These are phyloP conservation scores for Aspergillus conjunctus DNA, from an alignment of 495 filamentous ascomycete species.

Conservation along the genomic window DNA sequence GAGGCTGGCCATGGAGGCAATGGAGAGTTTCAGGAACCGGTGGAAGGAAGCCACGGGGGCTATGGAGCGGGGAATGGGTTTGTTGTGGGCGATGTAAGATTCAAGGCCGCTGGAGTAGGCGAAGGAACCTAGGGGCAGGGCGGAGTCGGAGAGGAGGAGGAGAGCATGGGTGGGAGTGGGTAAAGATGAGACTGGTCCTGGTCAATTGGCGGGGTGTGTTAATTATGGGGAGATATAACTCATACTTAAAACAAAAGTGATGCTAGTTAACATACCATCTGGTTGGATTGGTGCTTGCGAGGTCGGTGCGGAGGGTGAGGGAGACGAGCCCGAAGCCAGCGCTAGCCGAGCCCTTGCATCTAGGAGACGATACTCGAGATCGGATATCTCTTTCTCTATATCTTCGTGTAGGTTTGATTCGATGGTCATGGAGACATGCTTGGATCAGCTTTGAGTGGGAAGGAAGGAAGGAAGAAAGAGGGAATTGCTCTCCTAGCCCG, in stretches of 20 bases:
- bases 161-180: conserved; percentile 65
- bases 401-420: conserved; percentile 26
- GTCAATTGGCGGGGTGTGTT: background rate
- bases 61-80: conserved; percentile 40
- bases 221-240: background rate
- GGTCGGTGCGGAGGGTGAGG: too few species aligned
- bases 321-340: conserved; percentile 7
- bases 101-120: conserved; percentile 94
- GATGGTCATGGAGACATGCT: conserved; percentile 24
- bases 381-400: conserved; percentile 54
- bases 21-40: conserved; percentile 75
- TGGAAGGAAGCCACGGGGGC: conserved; percentile 56
- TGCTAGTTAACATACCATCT: conserved; percentile 13
- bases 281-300: background rate
- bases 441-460: background rate
- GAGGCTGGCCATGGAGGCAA: conserved; percentile 75
- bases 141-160: conserved; percentile 91
- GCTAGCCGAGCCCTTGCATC: conserved; percentile 36
- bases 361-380: conserved; percentile 51
- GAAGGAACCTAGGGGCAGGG: conserved; percentile 93
- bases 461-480: background rate
- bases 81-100: conserved; percentile 85
- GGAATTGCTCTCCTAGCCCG: background rate
- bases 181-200: background rate
- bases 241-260: background rate